Base-by-base conservation (phyloP, 2,329 filamentous ascomycete genomes). In the Didymella exigua region DNA sequence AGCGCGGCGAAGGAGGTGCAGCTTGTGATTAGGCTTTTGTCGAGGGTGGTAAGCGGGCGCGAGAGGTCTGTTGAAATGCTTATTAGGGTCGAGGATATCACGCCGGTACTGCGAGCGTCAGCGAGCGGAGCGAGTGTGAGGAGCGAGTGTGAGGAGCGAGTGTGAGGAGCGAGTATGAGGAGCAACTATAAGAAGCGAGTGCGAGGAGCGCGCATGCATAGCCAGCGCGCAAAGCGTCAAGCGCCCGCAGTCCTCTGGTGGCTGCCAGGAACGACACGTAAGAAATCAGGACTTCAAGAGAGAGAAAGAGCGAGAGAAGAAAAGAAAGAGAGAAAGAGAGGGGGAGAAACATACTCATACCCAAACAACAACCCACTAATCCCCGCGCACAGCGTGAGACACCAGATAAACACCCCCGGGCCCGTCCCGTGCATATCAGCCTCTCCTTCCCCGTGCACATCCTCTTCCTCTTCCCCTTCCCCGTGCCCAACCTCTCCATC, bases 321-420 rank as follows among this genome's bases (percentile, higher is more conserved):
- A n/a, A n/a, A n/a, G n/a, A n/a, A n/a, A n/a, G n/a, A n/a, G n/a
- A n/a, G n/a, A n/a, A n/a, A n/a, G n/a, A n/a, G n/a, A n/a, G n/a
- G n/a, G n/a, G n/a, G n/a, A n/a, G 26, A 14, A 16, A 67, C 67
- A 3, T 75, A 83, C 81, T 87, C 84, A 66, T 85, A 87, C 51
- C 84, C 84, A 72, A 87, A 87, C 14, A 87, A 70, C 13, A 86
- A 71, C 3, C 84, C 84, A 45, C 79, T 82, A 13, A 86, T 78
- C 4, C 83, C 82, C 6, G 84, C 84, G 19, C 83, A 81, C 38
- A 84, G 75, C 0, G 83, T 85, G 45, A 86, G 71, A 4, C 76
- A 73, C 80, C 81, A 85, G 33, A 85, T 80, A 52, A 86, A 85
- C 7, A 49, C 37, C 0, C 73, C 69, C 0, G 74, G 68, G 4